These are phyloP conservation scores for Lasiodiplodia hormozganensis DNA, from an alignment of 2,329 filamentous ascomycete species.

Conservation along the genomic window DNA sequence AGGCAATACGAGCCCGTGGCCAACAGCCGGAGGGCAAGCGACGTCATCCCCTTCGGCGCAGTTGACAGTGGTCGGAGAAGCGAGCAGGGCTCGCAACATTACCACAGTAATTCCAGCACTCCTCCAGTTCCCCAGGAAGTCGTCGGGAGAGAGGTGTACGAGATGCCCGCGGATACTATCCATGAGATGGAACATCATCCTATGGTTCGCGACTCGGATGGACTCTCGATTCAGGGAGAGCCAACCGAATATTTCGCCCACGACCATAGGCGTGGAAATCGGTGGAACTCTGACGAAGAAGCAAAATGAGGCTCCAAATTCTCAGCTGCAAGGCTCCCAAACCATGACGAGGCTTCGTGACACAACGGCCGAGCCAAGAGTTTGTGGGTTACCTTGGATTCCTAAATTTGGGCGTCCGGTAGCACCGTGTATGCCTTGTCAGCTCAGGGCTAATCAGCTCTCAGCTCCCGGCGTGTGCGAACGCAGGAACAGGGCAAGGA, in stretches of 20 bases:
- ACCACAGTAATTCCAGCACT: not conserved
- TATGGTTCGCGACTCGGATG: conserved; percentile 11
- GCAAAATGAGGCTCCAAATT: conserved; percentile 6
- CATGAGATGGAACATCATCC: conserved; percentile 18
- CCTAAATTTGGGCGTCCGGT: conserved; percentile 4
- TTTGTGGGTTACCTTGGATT: not conserved
- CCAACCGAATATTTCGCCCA: not conserved
- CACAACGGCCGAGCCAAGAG: not conserved
- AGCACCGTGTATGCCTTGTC: conserved; percentile 4
- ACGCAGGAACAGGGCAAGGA: conserved; percentile 1
- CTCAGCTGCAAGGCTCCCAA: not conserved
- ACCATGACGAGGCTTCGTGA: conserved; percentile 6
- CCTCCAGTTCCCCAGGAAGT: conserved; percentile 2
- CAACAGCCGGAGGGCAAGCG: not conserved
- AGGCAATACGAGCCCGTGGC: conserved; percentile 9
- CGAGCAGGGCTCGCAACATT: not conserved
- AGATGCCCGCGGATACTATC: conserved; percentile 14
- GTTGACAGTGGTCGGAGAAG: not conserved
- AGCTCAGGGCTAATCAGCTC: not conserved
- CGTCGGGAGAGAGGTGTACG: conserved; percentile 7
- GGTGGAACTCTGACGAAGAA: not conserved
- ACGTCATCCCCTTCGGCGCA: not conserved
- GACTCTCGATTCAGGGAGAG: conserved; percentile 4
- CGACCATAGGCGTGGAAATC: not conserved
- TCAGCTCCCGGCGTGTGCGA: not conserved